Base-by-base conservation (phyloP, 2,329 filamentous ascomycete genomes). In the Stagonosporopsis vannaccii region DNA sequence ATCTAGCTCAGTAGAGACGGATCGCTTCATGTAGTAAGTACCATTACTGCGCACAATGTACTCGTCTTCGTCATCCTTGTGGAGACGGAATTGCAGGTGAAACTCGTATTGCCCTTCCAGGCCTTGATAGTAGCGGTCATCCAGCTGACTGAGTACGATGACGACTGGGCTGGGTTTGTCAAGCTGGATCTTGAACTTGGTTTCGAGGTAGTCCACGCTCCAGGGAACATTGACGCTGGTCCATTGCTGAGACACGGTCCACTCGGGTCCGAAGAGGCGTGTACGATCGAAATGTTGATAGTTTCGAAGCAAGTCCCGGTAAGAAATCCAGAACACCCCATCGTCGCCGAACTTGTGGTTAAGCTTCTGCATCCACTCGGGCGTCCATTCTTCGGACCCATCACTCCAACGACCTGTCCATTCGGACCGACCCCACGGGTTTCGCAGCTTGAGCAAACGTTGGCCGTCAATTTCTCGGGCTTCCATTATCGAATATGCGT, bases 321-420 rank as follows among this genome's bases (percentile, higher is more conserved):
- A 87, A 1, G 80, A 82, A 32, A 87, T 86, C 83, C 84, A 87
- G 70, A 87, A 86, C 28, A 86, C 66, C 8, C 90, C 90, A 64
- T 93, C 90, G 62, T 91, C 88, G 35, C 90, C 90, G 63, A 93
- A 93, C 37, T 84, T 86, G 70, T 93, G 90, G 41, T 84, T 81
- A 0, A 95, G 81, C 65, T 88, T 87, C 57, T 86, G 77, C 76
- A 94, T 87, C 85, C 89, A 91, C 63, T 92, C 87, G 0, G 90
- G 81, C 1, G 90, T 94, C 91, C 91, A 96, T 74, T 94, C 88
- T 66, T 91, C 90, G 6, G 89, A 91, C 0, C 91, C 91, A 68
- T 95, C 91, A 33, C 85, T 88, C 90, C 91, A 95, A 1, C 90
- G 81, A 1, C 91, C 91, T 26, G 85, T 89, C 90, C 91, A 95